Conservation (phyloP, 768 basidiomycete genomes). For the Podaxis sp. region DNA sequence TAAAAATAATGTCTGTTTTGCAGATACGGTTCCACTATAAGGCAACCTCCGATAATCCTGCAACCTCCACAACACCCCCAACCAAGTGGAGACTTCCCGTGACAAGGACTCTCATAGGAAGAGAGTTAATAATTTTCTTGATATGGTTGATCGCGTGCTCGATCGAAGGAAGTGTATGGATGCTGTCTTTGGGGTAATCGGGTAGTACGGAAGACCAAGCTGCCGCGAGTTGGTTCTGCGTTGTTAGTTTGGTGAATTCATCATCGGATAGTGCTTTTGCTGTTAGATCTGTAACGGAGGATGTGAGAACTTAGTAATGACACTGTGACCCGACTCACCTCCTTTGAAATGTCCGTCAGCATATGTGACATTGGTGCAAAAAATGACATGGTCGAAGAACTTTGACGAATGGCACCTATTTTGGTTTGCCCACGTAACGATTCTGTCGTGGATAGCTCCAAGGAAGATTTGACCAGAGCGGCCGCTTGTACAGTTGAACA, state of each 20-base stretch:
- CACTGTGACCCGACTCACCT: constrained; percentile 40
- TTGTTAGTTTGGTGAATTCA: constrained; percentile 62
- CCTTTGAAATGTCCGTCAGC: constrained; percentile 86
- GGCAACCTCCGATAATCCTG: constrained; percentile 68
- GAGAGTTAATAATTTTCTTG: constrained; percentile 31
- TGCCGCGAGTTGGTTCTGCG: constrained; percentile 69
- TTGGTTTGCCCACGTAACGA: constrained; percentile 36
- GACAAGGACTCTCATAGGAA: constrained; percentile 62
- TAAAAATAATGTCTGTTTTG: neutral
- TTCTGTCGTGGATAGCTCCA: constrained; percentile 47
- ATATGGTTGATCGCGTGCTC: constrained; percentile 81
- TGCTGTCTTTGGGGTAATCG: constrained; percentile 49
- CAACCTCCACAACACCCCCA: constrained; percentile 91
- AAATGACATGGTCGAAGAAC: constrained; percentile 85
- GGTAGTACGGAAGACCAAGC: constrained; percentile 70
- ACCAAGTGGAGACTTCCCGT: constrained; percentile 92
- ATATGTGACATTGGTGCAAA: constrained; percentile 97
- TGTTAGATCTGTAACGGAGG: constrained; percentile 61
- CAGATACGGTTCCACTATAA: constrained; percentile 30
- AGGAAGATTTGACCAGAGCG: constrained; percentile 78
- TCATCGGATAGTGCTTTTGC: constrained; percentile 57
- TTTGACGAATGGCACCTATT: constrained; percentile 29
- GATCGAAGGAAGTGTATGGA: constrained; percentile 83
- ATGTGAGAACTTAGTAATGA: neutral
- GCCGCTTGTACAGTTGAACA: constrained; percentile 95